phyloP scores from a whole-genome alignment of 2,329 filamentous ascomycete species.

The Aschersonia sp. region DNA sequence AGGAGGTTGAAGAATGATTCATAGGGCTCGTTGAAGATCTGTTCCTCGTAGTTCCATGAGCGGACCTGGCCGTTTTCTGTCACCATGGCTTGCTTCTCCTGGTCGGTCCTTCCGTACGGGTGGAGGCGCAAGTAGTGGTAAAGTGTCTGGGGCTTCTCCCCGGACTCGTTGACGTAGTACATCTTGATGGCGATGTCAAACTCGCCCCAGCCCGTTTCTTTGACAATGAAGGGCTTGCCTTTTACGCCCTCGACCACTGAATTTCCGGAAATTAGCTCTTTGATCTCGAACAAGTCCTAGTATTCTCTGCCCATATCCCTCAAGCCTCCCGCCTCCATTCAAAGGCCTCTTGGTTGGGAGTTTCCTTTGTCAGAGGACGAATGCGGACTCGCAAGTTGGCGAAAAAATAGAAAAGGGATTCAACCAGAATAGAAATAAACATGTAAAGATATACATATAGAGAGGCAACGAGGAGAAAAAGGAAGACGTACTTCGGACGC shows the following conservation, averaged over 20 bases:
- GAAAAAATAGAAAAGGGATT: neutral
- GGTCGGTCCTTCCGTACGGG: slow-evolving; percentile 73
- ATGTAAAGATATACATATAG: too few species aligned
- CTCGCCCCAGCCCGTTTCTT: slow-evolving; percentile 94
- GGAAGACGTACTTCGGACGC: slow-evolving; percentile 51
- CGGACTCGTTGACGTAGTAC: slow-evolving; percentile 76
- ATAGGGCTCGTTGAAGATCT: slow-evolving; percentile 94
- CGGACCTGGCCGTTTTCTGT: slow-evolving; percentile 49
- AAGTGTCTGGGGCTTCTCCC: slow-evolving; percentile 89
- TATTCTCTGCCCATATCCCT: too few species aligned
- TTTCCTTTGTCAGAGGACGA: neutral
- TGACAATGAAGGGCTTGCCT: slow-evolving; percentile 62
- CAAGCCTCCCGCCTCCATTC: too few species aligned
- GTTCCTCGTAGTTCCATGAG: slow-evolving; percentile 78
- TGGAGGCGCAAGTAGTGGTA: slow-evolving; percentile 88
- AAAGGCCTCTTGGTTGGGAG: neutral
- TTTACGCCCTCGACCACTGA: slow-evolving; percentile 55
- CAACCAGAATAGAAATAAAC: too few species aligned
- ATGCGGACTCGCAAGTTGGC: neutral
- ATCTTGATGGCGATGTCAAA: slow-evolving; percentile 94
- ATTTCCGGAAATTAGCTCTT: too few species aligned
- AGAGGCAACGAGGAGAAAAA: too few species aligned
- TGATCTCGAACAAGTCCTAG: too few species aligned
- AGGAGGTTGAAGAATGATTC: slow-evolving; percentile 82
- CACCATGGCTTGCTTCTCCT: slow-evolving; percentile 47